Base-by-base conservation (phyloP, 176 grass and related monocot genomes). In the Echinochloa phyllopogon region DNA sequence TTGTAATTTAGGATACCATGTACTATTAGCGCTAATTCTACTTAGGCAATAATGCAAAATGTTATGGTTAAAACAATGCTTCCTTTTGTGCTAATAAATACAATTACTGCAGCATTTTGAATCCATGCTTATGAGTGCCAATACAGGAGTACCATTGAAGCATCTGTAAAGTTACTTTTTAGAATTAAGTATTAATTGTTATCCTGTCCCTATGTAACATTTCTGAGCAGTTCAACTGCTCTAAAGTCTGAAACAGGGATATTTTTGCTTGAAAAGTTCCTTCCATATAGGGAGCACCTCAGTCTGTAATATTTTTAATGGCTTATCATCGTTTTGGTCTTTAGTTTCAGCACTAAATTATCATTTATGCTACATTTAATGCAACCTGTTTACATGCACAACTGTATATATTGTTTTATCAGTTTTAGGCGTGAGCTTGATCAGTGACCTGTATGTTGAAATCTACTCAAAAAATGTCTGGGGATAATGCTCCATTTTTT, bases 81-180 rank as follows among this genome's bases (percentile, higher is more conserved):
- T 18, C 24, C 8, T 64, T 74, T 2, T 65, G 39, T 87, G 40
- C 59, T 41, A 1, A 11, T 82, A 68, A 57, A 64, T 41, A 37
- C 51, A 63, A 55, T 15, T 61, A n/a, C 23, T 49, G n/a, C 38
- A 56, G 36, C 67, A 36, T 76, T 84, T 84, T 84, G 59, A 29
- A 42, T 68, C 38, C 18, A 40, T 68, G 37, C 18, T 68, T 39
- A 41, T 21, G 38, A 42, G 37, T 8, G 65, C 36, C 10, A 21
- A 51, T 75, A 37, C 29, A 33, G 29, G 29, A 45, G 6, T 83
- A 37, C 47, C 45, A 64, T 77, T 77, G 44, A 53, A 43, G 24
- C 36, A 58, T 76, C 21, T n/a, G 38, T 76, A 24, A 58, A 41
- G 36, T 23, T 42, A 15, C 20, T 39, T 58, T 58, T 33, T 33